These are phyloP conservation scores for Pythium phragmitis DNA, from an alignment of 352 stramenopile genomes.

Conservation along the genomic window DNA sequence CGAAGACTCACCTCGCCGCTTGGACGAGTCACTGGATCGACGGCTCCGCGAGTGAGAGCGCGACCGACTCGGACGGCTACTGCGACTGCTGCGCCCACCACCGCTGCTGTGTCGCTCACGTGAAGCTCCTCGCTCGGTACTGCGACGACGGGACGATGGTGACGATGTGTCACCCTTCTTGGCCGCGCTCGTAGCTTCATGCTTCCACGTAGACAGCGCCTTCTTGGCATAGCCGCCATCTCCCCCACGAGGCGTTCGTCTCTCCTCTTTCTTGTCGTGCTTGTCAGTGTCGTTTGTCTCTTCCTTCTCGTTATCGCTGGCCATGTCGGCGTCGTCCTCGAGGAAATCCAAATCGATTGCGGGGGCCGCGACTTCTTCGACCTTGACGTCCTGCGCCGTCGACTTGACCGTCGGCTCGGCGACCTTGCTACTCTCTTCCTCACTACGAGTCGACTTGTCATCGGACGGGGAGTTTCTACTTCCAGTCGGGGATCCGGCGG, in stretches of 20 bases:
- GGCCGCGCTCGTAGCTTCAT: slow-evolving; percentile 22
- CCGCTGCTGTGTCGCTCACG: slow-evolving; percentile 31
- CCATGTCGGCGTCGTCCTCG: slow-evolving; percentile 52
- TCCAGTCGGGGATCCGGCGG: slow-evolving; percentile 20
- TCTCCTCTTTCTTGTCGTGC: slow-evolving; percentile 34
- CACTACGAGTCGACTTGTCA: slow-evolving; percentile 23
- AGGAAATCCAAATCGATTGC: slow-evolving; percentile 87
- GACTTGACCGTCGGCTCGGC: slow-evolving; percentile 23
- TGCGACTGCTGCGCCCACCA: slow-evolving; percentile 29
- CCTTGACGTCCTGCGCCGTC: slow-evolving; percentile 64
- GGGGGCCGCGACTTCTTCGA: slow-evolving; percentile 73
- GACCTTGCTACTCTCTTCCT: slow-evolving; percentile 32
- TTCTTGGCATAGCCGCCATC: slow-evolving; percentile 31
- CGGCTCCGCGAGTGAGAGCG: slow-evolving; percentile 46
- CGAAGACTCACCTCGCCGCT: slow-evolving; percentile 33
- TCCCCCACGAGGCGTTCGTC: slow-evolving; percentile 25
- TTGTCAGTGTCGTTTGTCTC: slow-evolving; percentile 13
- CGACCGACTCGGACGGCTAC: slow-evolving; percentile 33
- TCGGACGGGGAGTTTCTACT: slow-evolving; percentile 31
- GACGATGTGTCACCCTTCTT: slow-evolving; percentile 35
- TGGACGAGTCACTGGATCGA: slow-evolving; percentile 35
- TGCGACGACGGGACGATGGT: slow-evolving; percentile 31
- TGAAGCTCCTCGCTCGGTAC: slow-evolving; percentile 23
- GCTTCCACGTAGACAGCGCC: slow-evolving; percentile 33
- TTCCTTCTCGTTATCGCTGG: slow-evolving; percentile 38